phyloP scores from a whole-genome alignment of 441 rosid genomes.

The Lepidium campestre region DNA sequence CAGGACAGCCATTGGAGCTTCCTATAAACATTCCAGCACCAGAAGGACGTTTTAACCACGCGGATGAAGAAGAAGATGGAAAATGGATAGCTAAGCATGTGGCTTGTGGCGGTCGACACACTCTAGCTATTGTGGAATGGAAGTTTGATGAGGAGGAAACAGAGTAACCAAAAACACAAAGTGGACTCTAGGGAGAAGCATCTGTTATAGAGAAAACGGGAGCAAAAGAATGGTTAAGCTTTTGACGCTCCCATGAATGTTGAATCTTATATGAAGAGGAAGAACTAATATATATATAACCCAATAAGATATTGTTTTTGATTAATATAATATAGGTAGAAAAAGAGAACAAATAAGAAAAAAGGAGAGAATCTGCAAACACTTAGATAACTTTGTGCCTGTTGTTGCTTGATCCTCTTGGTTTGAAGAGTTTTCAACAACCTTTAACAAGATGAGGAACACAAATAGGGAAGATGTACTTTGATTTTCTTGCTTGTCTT shows the following conservation, averaged over 20 bases:
- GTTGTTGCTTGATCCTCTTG: background rate
- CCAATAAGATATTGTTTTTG: background rate
- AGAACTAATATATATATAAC: background rate
- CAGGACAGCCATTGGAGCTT: slow-evolving; percentile 90
- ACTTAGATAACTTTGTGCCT: background rate
- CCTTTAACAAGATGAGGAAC: slow-evolving; percentile 36
- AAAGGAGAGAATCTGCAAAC: slow-evolving; percentile 3
- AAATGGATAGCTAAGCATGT: slow-evolving; percentile 71
- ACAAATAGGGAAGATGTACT: slow-evolving; percentile 34
- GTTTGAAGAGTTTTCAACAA: slow-evolving; percentile 19
- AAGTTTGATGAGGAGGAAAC: slow-evolving; percentile 30
- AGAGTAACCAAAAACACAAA: background rate
- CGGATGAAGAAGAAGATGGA: slow-evolving; percentile 47
- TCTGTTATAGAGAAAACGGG: slow-evolving; percentile 18
- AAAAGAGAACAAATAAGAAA: background rate
- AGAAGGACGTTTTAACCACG: slow-evolving; percentile 24
- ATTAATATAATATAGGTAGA: background rate
- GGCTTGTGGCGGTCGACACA: slow-evolving; percentile 95
- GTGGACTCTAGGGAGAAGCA: background rate
- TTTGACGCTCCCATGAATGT: slow-evolving; percentile 21
- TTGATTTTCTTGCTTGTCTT: slow-evolving; percentile 40
- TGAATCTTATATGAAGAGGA: slow-evolving; percentile 10
- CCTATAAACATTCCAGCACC: slow-evolving; percentile 63
- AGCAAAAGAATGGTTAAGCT: slow-evolving; percentile 20
- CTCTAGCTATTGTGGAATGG: slow-evolving; percentile 86